Conservation (phyloP, 352 stramenopile genomes). For the Phytopythium montanum region DNA sequence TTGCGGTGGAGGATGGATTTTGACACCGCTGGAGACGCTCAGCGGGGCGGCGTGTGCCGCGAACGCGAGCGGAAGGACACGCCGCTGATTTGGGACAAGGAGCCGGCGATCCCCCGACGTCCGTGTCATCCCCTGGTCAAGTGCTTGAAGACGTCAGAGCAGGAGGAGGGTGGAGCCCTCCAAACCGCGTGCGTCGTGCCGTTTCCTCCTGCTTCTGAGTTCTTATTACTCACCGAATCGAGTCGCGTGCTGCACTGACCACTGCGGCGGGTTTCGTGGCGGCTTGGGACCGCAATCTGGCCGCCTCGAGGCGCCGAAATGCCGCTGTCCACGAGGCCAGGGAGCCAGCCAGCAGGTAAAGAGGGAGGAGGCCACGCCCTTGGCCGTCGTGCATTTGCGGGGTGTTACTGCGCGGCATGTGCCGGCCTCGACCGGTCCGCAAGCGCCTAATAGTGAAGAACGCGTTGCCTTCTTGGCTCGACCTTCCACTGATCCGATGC, state of each 20-base stretch:
- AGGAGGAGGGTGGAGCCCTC: not conserved
- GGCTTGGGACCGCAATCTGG: not conserved
- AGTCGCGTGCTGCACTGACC: not conserved
- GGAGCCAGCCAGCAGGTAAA: not conserved
- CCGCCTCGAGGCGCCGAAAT: not conserved
- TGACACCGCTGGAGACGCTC: not conserved
- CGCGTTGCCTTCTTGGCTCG: not conserved
- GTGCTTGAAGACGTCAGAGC: too few relatives aligned
- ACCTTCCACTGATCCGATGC: not conserved
- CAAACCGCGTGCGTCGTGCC: not conserved
- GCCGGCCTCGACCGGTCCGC: not conserved
- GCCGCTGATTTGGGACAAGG: slow-evolving; percentile 4
- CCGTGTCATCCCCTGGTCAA: too few relatives aligned
- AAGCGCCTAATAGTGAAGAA: not conserved
- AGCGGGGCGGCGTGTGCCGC: not conserved
- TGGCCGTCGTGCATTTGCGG: not conserved
- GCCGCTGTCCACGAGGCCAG: not conserved
- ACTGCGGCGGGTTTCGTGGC: not conserved
- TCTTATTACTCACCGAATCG: not conserved
- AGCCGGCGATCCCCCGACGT: too few relatives aligned
- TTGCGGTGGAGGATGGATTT: not conserved
- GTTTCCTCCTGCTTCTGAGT: slow-evolving; percentile 3
- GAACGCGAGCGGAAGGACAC: slow-evolving; percentile 2
- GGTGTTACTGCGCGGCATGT: not conserved
- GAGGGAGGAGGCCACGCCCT: not conserved